Evolutionary conservation across 2,329 filamentous ascomycete genomes (phyloP).

Genomic region (Tothia fuscella): DNA sequence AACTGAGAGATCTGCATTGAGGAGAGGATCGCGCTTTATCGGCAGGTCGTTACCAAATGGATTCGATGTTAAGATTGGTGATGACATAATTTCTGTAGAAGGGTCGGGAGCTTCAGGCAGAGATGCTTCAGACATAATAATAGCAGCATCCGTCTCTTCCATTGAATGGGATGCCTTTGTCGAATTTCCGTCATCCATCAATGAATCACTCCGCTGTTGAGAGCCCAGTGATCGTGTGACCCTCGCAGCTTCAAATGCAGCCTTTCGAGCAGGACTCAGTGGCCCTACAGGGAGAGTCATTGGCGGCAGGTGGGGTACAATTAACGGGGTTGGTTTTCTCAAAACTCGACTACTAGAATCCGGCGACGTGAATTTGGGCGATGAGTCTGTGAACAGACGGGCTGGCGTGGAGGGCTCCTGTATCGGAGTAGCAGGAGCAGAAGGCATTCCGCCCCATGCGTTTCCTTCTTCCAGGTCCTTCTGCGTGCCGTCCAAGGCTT

Average conservation of each 20-base stretch:
- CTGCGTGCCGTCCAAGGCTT: too few relatives aligned
- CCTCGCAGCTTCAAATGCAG: conserved; percentile 1
- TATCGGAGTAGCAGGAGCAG: too few relatives aligned
- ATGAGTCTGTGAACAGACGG: too few relatives aligned
- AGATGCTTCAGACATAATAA: background rate
- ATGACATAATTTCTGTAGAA: too few relatives aligned
- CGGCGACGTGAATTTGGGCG: too few relatives aligned
- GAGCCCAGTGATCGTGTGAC: background rate
- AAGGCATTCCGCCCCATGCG: too few relatives aligned
- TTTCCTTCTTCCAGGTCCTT: too few relatives aligned
- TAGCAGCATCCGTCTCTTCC: background rate
- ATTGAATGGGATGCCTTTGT: background rate
- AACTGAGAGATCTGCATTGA: background rate
- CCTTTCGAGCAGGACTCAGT: conserved; percentile 7
- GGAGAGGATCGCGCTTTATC: background rate
- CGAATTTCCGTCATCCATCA: background rate
- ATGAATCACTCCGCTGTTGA: background rate
- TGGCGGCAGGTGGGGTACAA: background rate
- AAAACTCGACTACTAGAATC: too few relatives aligned
- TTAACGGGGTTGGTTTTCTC: background rate
- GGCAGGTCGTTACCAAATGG: background rate
- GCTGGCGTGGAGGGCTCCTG: too few relatives aligned
- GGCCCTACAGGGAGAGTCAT: background rate
- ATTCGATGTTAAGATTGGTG: too few relatives aligned
- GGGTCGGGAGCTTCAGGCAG: background rate